Conservation (phyloP, 73 alveolate species). For the Symbiodinium pilosum region DNA sequence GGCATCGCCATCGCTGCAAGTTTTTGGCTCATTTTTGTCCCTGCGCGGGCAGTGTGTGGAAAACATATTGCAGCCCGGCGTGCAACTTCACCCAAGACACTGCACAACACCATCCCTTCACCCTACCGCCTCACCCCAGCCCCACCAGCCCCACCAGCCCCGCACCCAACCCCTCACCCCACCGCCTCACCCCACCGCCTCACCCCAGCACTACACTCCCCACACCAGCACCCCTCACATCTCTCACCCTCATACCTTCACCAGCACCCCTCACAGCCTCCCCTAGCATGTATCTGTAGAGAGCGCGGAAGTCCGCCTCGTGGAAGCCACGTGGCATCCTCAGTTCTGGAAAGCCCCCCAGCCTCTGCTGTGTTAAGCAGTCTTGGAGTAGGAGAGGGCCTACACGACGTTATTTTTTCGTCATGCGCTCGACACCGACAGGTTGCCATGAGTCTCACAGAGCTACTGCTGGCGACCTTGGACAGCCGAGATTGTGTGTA, state of each 20-base stretch:
- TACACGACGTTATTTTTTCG: too few species aligned
- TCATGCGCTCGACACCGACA: too few species aligned
- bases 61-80: not conserved
- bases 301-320: too few species aligned
- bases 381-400: too few species aligned
- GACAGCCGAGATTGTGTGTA: not conserved
- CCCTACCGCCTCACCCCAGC: not conserved
- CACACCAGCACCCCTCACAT: not conserved
- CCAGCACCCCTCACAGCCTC: not conserved
- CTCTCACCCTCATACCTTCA: not conserved
- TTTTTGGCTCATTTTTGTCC: conserved; percentile 6
- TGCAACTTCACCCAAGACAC: not conserved
- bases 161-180: not conserved
- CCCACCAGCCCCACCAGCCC: not conserved
- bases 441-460: conserved; percentile 1
- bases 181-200: not conserved
- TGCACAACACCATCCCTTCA: too few species aligned
- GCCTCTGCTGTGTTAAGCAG: too few species aligned
- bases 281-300: too few species aligned
- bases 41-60: not conserved
- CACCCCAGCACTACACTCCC: not conserved
- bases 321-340: too few species aligned
- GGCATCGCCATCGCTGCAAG: not conserved
- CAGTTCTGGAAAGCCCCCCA: too few species aligned
- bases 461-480: conserved; percentile 16